These are phyloP conservation scores for Lasiodiplodia theobromae DNA, from an alignment of 2,329 filamentous ascomycete species.

Conservation along the genomic window DNA sequence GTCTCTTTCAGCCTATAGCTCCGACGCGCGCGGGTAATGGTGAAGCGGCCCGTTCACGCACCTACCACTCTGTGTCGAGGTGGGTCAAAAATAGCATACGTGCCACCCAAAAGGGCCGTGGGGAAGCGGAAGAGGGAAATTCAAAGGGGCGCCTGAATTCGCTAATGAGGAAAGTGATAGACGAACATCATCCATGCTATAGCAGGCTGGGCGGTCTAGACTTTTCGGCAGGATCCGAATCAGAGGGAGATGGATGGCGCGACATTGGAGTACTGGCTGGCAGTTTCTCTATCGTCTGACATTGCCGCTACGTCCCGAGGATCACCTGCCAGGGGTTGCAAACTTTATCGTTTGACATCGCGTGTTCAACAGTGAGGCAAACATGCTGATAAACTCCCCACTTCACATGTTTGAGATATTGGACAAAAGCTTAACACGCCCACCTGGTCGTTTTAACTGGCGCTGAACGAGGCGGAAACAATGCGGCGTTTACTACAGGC, in stretches of 20 bases:
- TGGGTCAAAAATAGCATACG: neutral
- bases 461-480: neutral
- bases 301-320: neutral
- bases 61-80: conserved; percentile 5
- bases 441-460: neutral
- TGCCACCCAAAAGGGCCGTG: neutral
- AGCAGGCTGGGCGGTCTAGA: neutral
- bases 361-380: neutral
- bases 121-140: conserved; percentile 5
- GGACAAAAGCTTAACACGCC: neutral
- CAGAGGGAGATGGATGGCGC: neutral
- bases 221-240: neutral
- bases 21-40: conserved; percentile 12
- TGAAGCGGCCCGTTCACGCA: conserved; percentile 1
- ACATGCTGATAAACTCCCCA: neutral
- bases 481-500: neutral
- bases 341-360: neutral
- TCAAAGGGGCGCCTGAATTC: conserved; percentile 9
- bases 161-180: conserved; percentile 12
- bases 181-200: conserved; percentile 4
- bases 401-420: neutral
- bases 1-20: conserved; percentile 6
- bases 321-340: neutral
- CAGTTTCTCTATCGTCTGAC: neutral
- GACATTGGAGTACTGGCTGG: neutral